Conservation (phyloP, 306 rosid species). For the Malus fusca region DNA sequence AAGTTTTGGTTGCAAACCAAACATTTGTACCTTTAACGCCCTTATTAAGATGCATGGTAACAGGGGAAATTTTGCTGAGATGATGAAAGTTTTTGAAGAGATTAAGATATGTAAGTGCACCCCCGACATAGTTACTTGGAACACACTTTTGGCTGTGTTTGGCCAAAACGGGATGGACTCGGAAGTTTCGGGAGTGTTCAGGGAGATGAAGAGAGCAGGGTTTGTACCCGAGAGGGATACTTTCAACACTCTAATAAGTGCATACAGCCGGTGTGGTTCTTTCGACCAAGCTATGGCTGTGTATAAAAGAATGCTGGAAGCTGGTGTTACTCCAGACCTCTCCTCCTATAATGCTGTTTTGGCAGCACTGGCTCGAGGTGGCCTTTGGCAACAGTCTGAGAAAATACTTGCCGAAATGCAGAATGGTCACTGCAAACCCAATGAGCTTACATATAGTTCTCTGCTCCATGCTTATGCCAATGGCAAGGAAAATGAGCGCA, state of each 20-base stretch:
- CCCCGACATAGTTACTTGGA: conserved; percentile 94
- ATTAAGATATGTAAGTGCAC: conserved; percentile 46
- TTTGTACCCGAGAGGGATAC: conserved; percentile 91
- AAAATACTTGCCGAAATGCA: conserved; percentile 78
- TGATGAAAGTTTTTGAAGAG: conserved; percentile 86
- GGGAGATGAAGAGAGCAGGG: conserved; percentile 93
- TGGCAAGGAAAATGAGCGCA: conserved; percentile 58
- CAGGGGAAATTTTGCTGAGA: conserved; percentile 70
- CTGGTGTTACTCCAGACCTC: conserved; percentile 82
- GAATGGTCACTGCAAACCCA: conserved; percentile 67
- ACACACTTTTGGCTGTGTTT: conserved; percentile 83
- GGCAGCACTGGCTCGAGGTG: conserved; percentile 90
- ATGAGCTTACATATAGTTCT: conserved; percentile 75
- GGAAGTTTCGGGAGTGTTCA: conserved; percentile 73
- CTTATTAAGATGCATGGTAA: conserved; percentile 91
- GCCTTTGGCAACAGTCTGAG: conserved; percentile 87
- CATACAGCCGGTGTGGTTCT: conserved; percentile 83
- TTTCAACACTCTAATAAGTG: conserved; percentile 76
- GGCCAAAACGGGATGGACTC: conserved; percentile 86
- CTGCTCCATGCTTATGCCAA: conserved; percentile 92
- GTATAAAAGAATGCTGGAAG: conserved; percentile 78
- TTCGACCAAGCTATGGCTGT: conserved; percentile 76
- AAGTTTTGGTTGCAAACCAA: conserved; percentile 62
- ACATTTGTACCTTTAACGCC: conserved; percentile 81
- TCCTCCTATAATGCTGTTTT: conserved; percentile 82